Base-by-base conservation (phyloP, 2,329 filamentous ascomycete genomes). In the Diplodia seriata region DNA sequence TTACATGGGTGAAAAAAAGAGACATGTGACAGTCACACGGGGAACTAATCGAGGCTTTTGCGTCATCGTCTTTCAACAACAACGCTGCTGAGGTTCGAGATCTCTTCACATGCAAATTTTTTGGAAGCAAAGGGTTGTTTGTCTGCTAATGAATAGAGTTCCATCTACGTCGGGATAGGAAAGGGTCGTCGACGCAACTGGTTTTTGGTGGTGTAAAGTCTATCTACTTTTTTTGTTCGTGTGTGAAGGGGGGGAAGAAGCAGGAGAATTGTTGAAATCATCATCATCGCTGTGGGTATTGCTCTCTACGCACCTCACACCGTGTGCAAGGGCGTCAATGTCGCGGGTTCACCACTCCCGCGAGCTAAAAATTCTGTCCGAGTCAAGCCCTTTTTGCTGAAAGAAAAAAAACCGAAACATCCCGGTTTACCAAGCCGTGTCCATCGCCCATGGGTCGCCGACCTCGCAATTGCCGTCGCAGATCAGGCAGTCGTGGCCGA, bases 401-500 rank as follows among this genome's bases (percentile, higher is more conserved):
- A 43, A 59, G 29, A 18, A 15, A 18, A 43, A 59, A 59, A 15
- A 33, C 33, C 31, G 54, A 38, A 62, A 63, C 8, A 14, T 43
- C 43, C 40, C 12, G 26, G 33, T 29, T 63, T 43, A 63, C 59
- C 59, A 63, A 36, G 47, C 8, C n/a, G 63, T 66, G 38, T 66
- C 63, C 53, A 54, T 66, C 36, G 63, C 63, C 50, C 63, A 55
- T 14, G 59, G 59, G 47, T 67, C 40, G 47, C 54, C 64, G n/a
- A 51, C 53, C 53, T 40, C 64, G n/a, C 54, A 63, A 49, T 50
- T 31, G 47, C 59, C 59, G 47, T 63, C 59, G n/a, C 59, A 63
- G 59, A 63, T 63, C 31, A 63, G 36, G 59, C 59, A 63, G 26
- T 63, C 59, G 59, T 63, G 59, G 43, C 59, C 59, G 47, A 63